phyloP scores from a whole-genome alignment of 1,139 yeast genomes.

The Yamadazyma triangularis region DNA sequence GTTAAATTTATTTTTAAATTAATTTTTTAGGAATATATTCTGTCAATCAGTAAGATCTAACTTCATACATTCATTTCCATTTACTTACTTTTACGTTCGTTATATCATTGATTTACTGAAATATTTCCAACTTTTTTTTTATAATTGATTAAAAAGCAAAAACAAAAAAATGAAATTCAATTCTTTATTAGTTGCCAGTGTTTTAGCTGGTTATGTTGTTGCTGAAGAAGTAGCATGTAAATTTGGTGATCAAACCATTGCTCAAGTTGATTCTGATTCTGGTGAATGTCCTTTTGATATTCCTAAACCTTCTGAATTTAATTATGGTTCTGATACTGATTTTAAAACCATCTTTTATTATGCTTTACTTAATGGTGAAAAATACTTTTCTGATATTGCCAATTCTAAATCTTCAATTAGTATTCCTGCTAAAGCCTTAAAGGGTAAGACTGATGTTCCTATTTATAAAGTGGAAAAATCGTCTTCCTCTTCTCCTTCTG shows the following conservation, averaged over 20 bases:
- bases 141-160: too few relatives aligned
- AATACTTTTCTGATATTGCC: slow-evolving; percentile 6
- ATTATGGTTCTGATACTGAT: background rate
- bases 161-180: background rate
- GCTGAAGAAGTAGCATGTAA: background rate
- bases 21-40: too few relatives aligned
- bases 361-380: background rate
- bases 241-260: background rate
- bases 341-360: background rate
- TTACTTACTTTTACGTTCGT: too few relatives aligned
- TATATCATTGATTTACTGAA: too few relatives aligned
- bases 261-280: slow-evolving; percentile 13
- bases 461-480: background rate
- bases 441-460: background rate
- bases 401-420: slow-evolving; percentile 8
- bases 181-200: background rate
- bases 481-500: too few relatives aligned
- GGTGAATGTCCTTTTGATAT: background rate
- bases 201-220: background rate
- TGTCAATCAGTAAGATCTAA: too few relatives aligned
- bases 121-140: too few relatives aligned
- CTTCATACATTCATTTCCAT: too few relatives aligned
- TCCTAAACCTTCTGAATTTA: background rate
- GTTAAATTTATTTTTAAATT: too few relatives aligned
- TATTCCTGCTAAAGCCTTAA: slow-evolving; percentile 9